Evolutionary conservation across 2,329 filamentous ascomycete species (phyloP).

Genomic region (Hypoxylon sp.): DNA sequence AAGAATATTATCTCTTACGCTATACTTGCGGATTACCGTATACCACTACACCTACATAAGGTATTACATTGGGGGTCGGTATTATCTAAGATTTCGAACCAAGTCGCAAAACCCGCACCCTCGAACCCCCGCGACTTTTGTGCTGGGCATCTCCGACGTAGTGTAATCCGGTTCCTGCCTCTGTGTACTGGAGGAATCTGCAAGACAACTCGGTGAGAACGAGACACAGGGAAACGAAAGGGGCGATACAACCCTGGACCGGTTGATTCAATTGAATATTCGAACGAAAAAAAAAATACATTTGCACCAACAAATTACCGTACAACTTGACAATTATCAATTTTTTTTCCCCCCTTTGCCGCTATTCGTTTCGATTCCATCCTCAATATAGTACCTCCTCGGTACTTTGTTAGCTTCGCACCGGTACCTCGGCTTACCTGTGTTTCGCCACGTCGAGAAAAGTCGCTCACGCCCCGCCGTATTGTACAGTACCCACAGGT

Average conservation of each 20-base stretch:
- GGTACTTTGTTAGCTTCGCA: conserved; percentile 26
- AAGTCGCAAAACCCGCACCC: conserved; percentile 38
- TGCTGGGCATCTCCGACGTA: conserved; percentile 41
- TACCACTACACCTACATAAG: conserved; percentile 18
- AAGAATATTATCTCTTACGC: conserved; percentile 23
- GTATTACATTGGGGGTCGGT: conserved; percentile 29
- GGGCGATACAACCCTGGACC: conserved; percentile 32
- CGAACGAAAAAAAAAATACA: conserved; percentile 6
- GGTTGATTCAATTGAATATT: conserved; percentile 32
- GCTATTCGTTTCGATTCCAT: conserved; percentile 36
- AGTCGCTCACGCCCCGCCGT: conserved; percentile 30
- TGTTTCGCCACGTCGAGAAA: conserved; percentile 36
- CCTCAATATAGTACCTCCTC: conserved; percentile 13
- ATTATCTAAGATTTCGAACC: conserved; percentile 46
- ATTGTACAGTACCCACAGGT: conserved; percentile 33
- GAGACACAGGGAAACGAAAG: conserved; percentile 11
- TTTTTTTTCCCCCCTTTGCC: conserved; percentile 21
- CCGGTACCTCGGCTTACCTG: conserved; percentile 36
- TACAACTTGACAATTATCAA: background rate
- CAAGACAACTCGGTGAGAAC: conserved; percentile 42
- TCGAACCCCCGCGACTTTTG: conserved; percentile 18
- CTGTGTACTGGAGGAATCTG: conserved; percentile 37
- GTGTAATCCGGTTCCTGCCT: conserved; percentile 43
- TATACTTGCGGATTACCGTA: conserved; percentile 37
- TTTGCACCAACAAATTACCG: conserved; percentile 7